Conservation (phyloP, 352 stramenopile genomes). For the Phytopythium chamaehyphon region DNA sequence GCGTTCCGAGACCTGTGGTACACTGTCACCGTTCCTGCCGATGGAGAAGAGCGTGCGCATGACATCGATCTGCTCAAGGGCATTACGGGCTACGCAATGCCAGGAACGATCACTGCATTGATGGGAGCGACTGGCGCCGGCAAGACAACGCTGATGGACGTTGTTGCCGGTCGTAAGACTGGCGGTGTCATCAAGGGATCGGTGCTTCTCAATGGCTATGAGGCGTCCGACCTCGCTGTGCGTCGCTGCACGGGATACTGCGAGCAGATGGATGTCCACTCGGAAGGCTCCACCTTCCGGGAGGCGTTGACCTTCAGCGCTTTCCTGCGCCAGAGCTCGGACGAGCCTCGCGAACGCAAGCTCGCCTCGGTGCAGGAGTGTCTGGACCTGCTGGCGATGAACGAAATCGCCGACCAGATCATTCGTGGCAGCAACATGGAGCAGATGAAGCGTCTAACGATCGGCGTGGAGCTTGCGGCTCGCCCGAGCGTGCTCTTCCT, state of each 20-base stretch:
- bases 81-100: constrained; percentile 49
- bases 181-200: constrained; percentile 67
- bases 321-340: constrained; percentile 62
- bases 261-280: constrained; percentile 90
- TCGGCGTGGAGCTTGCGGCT: constrained; percentile 90
- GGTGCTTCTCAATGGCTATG: constrained; percentile 57
- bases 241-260: constrained; percentile 63
- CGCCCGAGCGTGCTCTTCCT: constrained; percentile 87
- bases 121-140: constrained; percentile 78
- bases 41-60: constrained; percentile 20
- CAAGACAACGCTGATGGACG: constrained; percentile 95
- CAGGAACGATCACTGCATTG: constrained; percentile 59
- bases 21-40: constrained; percentile 37
- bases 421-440: constrained; percentile 54
- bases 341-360: constrained; percentile 36
- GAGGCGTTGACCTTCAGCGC: constrained; percentile 93
- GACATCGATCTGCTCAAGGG: constrained; percentile 47
- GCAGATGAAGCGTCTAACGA: constrained; percentile 65
- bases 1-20: constrained; percentile 64
- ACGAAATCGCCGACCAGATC: constrained; percentile 57
- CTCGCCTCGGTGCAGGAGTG: constrained; percentile 54
- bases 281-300: constrained; percentile 85
- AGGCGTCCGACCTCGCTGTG: constrained; percentile 47
- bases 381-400: constrained; percentile 47
- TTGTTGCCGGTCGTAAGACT: constrained; percentile 90